Base-by-base conservation (phyloP, 768 basidiomycete genomes). In the Lactifluus piperatus region DNA sequence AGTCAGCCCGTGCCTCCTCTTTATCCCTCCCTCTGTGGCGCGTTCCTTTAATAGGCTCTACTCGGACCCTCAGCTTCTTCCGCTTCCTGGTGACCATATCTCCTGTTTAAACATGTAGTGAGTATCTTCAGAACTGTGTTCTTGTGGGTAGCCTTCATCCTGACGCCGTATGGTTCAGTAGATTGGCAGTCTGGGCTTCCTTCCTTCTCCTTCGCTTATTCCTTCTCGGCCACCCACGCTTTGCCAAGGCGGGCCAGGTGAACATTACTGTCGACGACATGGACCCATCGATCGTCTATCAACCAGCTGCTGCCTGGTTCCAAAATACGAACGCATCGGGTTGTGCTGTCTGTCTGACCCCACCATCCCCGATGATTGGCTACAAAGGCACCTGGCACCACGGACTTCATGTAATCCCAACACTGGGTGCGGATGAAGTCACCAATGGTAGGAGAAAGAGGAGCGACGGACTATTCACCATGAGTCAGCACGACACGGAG, bases 381-480 rank as follows among this genome's bases (percentile, higher is more conserved):
- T 46, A 37, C n/a, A 60, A 67, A 27, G 50, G 45, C 45, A 56
- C 56, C 24, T 62, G 51, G 46, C 61, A 58, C 37, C 50, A 50
- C 16, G 51, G 55, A 27, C 43, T 54, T 32, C 34, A 54, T 37
- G 36, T 57, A 3, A 34, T 57, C 14, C 55, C 55, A n/a, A 57
- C 44, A 9, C n/a, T 26, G n/a, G 60, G 51, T 29, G n/a, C 20
- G 43, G 48, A 64, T 43, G 45, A 61, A 24, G 29, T 18, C 34
- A 22, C 1, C 44, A 43, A 50, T 14, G 30, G 44, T 36, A 24
- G 36, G 39, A 34, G 48, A 8, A 20, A 54, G 39, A 54, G 10
- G 30, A 20, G 6, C 11, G 44, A 10, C 9, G 36, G 24, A 13
- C 29, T 26, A 39, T n/a, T 24, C 22, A 13, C 22, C 26, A 43